Base-by-base conservation (phyloP, 1,284 basidiomycete species). In the Salmacisia buchloeana region DNA sequence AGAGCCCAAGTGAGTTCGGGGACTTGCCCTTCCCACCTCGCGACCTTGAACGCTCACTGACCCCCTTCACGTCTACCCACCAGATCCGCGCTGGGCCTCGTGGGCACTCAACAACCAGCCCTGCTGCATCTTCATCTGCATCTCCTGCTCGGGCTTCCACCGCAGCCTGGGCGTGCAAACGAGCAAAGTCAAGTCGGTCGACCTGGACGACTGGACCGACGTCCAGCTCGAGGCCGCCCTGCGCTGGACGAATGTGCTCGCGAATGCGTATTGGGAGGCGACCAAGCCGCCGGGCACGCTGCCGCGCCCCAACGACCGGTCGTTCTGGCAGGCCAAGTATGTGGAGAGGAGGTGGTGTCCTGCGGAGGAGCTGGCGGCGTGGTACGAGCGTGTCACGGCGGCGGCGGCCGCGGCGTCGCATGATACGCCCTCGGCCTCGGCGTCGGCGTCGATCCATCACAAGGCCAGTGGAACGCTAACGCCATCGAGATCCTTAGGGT, bases 141-240 rank as follows among this genome's bases (percentile, higher is more conserved):
- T 84, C 46, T 74, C 81, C 15, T 85, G 84, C 67, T 81, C 80
- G 27, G 84, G 84, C 0, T 63, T 83, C 1, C 84, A 85, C 68
- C 80, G 84, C 4, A 75, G 80, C 4, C 74, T 85, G 7, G 84
- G 84, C 7, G 83, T 83, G 29, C 83, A 84, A 68, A 80, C 83
- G 36, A 82, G 81, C 38, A 83, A 83, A 66, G 82, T 83, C 29
- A 78, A 83, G 35, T 81, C 79, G 3, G 79, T 83, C n/a, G 83
- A 84, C 69, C 75, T 84, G 36, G 83, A 84, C 67, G 82, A 81
- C 69, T 68, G 62, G 76, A 75, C 67, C 1, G 69, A 72, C 25
- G 68, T 74, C 56, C 74, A 75, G 60, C 25, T 75, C 45, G 63
- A 74, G 25, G 52, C 68, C 15, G 74, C 73, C 3, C 27, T 68